Evolutionary conservation across 2,329 filamentous ascomycete species (phyloP).

Genomic region (Myriangium duriaei): DNA sequence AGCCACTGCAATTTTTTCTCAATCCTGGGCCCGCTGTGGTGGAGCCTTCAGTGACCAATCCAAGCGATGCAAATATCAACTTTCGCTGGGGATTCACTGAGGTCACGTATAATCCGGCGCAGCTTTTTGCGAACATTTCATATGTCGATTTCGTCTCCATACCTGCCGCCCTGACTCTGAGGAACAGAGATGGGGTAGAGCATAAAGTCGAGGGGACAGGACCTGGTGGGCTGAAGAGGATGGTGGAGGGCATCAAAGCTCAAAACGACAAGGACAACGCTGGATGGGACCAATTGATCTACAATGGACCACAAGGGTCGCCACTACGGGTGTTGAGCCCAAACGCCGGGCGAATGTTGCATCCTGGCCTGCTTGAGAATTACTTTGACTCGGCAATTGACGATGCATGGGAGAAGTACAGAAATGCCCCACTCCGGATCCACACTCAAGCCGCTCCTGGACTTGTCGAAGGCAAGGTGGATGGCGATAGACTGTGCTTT

Average conservation of each 20-base stretch:
- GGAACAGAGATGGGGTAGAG: constrained; percentile 25
- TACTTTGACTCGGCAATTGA: constrained; percentile 44
- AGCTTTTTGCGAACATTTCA: constrained; percentile 31
- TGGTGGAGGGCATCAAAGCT: constrained; percentile 42
- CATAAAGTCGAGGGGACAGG: constrained; percentile 48
- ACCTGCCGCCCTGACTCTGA: constrained; percentile 28
- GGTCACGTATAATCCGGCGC: constrained; percentile 34
- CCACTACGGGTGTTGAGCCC: constrained; percentile 32
- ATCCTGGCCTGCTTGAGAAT: constrained; percentile 32
- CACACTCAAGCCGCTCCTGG: constrained; percentile 54
- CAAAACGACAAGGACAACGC: constrained; percentile 45
- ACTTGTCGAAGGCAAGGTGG: constrained; percentile 39
- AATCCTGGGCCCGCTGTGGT: constrained; percentile 30
- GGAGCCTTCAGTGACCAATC: constrained; percentile 34
- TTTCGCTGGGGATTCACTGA: constrained; percentile 33
- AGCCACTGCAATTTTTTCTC: constrained; percentile 24
- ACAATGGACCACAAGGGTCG: constrained; percentile 25
- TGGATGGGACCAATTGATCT: constrained; percentile 52
- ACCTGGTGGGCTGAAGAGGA: constrained; percentile 42
- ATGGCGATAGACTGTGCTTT: constrained; percentile 32
- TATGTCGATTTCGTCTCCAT: constrained; percentile 27
- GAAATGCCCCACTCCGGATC: constrained; percentile 31
- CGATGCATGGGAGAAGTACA: constrained; percentile 41
- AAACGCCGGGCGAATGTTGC: constrained; percentile 37
- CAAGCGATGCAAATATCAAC: constrained; percentile 28